Evolutionary conservation across 2,329 filamentous ascomycete genomes (phyloP), one percentile per base, ranked within the genome.

Genomic region (Lachnellula arida): DNA sequence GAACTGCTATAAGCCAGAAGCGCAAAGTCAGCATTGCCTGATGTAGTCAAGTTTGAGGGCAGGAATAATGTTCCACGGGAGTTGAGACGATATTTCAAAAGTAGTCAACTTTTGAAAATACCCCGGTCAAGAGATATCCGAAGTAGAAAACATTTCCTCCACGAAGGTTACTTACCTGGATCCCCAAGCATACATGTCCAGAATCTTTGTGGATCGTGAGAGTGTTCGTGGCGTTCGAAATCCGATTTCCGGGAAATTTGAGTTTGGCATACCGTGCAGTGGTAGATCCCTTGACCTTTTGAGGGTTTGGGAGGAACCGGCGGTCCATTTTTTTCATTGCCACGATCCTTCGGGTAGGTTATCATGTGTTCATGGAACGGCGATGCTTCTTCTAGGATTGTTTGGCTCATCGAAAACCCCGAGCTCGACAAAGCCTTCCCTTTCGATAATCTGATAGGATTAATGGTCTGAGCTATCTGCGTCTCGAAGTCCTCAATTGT

Each of bases 211-310:
- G 61, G 56, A 15, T 65, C 62, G 42, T 64, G 61, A 5, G 54
- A 50, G 34, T 63, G 54, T 58, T 63, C 60, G 25, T 65, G 62
- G n/a, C 63, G 48, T 52, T 62, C 59, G 60, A 60, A 65, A 39
- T 65, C 63, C 11, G 61, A 58, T 52, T 65, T 65, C 11, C 59
- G 47, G 23, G 40, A 40, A 46, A 65, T 64, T n/a, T 7, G 12
- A n/a, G 46, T 42, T 8, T 54, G 35, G 35, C 62, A 63, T 11
- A 25, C 43, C 12, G 63, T 64, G 46, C 62, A 65, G n/a, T 25
- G 25, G 23, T 64, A 65, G n/a, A 40, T 61, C 22, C 15, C 48
- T 25, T 52, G 56, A 23, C 17, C 15, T 40, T 54, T 52, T 5
- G 14, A 23, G 11, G 52, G n/a, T 46, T 52, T 52, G 11, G 44